phyloP scores from a whole-genome alignment of 2,329 filamentous ascomycete genomes.

The Cordyceps fumosorosea region DNA sequence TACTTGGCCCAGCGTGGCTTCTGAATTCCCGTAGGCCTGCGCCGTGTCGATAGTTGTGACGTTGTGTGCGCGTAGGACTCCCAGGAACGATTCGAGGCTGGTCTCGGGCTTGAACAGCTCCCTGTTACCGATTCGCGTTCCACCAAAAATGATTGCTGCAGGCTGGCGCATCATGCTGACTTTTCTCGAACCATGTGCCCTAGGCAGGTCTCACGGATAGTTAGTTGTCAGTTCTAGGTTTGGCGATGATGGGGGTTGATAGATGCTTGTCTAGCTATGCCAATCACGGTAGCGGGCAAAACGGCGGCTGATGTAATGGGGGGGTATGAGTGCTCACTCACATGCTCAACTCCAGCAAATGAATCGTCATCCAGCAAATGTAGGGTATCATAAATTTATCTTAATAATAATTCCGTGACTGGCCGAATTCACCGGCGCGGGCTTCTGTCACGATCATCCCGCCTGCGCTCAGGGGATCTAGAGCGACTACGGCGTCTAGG shows the following conservation, averaged over 20 bases:
- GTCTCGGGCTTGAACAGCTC: conserved; percentile 14
- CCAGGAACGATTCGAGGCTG: conserved; percentile 7
- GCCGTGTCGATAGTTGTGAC: conserved; percentile 16
- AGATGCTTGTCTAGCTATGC: background rate
- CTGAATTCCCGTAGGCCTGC: conserved; percentile 16
- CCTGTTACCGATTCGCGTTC: conserved; percentile 16
- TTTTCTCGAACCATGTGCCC: background rate
- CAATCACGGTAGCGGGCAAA: background rate
- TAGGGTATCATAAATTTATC: background rate
- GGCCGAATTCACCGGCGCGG: background rate
- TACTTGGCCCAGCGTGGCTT: conserved; percentile 12
- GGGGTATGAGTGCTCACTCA: background rate
- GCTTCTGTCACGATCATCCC: background rate
- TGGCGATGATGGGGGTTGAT: background rate
- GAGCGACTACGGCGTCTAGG: conserved; percentile 16
- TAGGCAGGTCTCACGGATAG: no score
- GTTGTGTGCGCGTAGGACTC: conserved; percentile 8
- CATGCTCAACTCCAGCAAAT: background rate
- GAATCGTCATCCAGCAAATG: background rate
- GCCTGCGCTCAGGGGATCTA: conserved; percentile 7
- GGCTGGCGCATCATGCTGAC: background rate
- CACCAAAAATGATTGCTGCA: conserved; percentile 14
- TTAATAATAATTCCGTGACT: background rate
- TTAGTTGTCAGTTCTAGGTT: background rate
- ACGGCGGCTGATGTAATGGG: background rate